A percentile compares a stretch with the other conserved stretches of the same genome.
Conservation (phyloP, 805 yeast genomes). For the baker's yeast (Saccharomyces cerevisiae) region DNA sequence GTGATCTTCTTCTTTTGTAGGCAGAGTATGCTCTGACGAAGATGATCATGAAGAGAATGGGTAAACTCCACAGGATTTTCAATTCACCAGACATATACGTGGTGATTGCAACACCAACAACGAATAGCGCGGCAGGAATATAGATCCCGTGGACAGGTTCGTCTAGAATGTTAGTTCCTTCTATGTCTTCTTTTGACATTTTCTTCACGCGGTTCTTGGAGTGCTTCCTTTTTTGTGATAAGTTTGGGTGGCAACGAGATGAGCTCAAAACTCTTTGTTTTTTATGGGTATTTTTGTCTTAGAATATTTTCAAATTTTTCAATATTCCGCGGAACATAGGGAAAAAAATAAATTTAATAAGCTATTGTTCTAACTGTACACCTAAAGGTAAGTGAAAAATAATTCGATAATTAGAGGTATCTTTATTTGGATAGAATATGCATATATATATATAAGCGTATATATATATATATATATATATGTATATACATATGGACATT, state of each 20-base stretch:
- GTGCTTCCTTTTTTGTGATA: neutral
- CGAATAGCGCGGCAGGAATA: conserved; percentile 55
- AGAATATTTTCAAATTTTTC: neutral
- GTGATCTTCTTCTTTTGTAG: conserved; percentile 34
- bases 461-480: neutral
- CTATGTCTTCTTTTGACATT: conserved; percentile 24
- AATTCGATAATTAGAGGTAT: neutral
- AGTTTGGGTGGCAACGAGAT: neutral
- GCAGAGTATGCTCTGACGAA: conserved; percentile 32
- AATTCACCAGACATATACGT: conserved; percentile 34
- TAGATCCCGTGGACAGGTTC: conserved; percentile 70
- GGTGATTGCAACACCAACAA: conserved; percentile 52
- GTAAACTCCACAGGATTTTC: conserved; percentile 27
- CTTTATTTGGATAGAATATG: neutral
- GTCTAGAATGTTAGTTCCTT: conserved; percentile 44
- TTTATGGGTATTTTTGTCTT: neutral
- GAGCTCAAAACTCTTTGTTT: neutral
- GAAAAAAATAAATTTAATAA: neutral
- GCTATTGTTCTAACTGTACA: neutral
- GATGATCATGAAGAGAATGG: conserved; percentile 35
- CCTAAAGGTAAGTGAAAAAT: neutral
- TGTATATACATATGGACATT: neutral
- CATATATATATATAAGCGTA: neutral
- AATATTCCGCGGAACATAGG: neutral
- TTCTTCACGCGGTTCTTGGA: neutral